Base-by-base conservation (phyloP, 2,329 filamentous ascomycete genomes). In the Trichothecium roseum region DNA sequence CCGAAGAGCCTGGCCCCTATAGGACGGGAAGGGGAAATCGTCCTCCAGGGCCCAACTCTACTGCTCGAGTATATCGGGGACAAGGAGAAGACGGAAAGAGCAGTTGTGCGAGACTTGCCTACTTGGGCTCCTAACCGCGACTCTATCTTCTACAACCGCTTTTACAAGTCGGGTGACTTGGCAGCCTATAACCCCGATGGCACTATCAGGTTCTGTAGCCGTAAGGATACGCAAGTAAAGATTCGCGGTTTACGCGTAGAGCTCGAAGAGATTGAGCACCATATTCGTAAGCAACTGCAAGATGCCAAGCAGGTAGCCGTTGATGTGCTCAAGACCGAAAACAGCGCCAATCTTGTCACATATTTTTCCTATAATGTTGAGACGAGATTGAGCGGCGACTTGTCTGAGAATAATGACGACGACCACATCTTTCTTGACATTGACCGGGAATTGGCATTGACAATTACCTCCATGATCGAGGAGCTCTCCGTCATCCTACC, bases 61-160 rank as follows among this genome's bases (percentile, higher is more conserved):
- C 64, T 62, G 16, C 53, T 61, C 18, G 66, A 67, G 28, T 74
- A 74, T 36, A 36, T 45, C 4, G 36, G 36, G 3, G 41, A 45
- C 20, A 17, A 32, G 3, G 29, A 30, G 13, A 41, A 37, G 28
- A 45, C 44, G 1, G 37, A 40, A 17, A 32, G 34, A 3, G 31
- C 38, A 1, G 16, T 35, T 17, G 27, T 35, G 20, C 26, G 20
- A 10, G 28, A 9, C 9, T 33, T 37, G 26, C 29, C 31, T 27
- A 18, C 35, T n/a, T 37, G 32, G 41, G 29, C 26, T 6, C 36
- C 39, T 4, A 26, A 36, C 5, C 36, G 36, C 4, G 31, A 18
- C 5, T n/a, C 22, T 6, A 18, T 24, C 6, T 24, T 24, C 20
- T 24, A 24, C 20, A 24, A 24, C 20, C 20, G 20, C 6, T 24